Evolutionary conservation across 164 flowering plant genomes (phyloP).

Genomic region (Dillenia suffruticosa): DNA sequence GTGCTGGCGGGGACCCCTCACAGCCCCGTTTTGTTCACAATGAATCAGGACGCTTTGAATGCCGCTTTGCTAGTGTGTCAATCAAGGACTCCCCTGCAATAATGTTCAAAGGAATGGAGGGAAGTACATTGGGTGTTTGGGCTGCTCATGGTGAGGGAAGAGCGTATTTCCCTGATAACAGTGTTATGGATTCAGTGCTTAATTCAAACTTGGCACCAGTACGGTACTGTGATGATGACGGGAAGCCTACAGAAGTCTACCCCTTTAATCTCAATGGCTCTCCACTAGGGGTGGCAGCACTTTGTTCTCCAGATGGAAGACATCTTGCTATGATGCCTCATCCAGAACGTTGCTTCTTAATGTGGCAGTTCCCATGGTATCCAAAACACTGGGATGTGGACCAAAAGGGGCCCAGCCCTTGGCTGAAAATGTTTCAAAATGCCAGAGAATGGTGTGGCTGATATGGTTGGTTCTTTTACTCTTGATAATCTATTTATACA

Average conservation of each 20-base stretch:
- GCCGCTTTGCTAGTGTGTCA: constrained; percentile 81
- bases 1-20: constrained; percentile 70
- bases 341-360: constrained; percentile 93
- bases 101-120: constrained; percentile 92
- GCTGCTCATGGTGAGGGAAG: constrained; percentile 98
- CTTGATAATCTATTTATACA: too few species aligned
- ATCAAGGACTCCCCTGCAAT: constrained; percentile 80
- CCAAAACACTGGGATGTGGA: constrained; percentile 79
- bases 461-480: constrained; percentile 3
- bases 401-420: constrained; percentile 86
- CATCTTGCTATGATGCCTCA: constrained; percentile 99
- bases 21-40: constrained; percentile 94
- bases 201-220: constrained; percentile 68
- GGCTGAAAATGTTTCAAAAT: constrained; percentile 88
- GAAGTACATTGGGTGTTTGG: constrained; percentile 93
- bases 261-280: constrained; percentile 94
- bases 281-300: constrained; percentile 81
- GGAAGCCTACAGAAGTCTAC: constrained; percentile 65
- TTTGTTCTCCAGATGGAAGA: constrained; percentile 92
- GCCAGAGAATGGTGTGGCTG: constrained; percentile 85
- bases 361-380: constrained; percentile 99
- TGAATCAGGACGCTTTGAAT: constrained; percentile 88
- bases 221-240: constrained; percentile 85
- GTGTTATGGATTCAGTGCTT: constrained; percentile 41
- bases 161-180: constrained; percentile 84